Base-by-base conservation (phyloP, 73 alveolate species). In the Blepharisma japonicum region DNA sequence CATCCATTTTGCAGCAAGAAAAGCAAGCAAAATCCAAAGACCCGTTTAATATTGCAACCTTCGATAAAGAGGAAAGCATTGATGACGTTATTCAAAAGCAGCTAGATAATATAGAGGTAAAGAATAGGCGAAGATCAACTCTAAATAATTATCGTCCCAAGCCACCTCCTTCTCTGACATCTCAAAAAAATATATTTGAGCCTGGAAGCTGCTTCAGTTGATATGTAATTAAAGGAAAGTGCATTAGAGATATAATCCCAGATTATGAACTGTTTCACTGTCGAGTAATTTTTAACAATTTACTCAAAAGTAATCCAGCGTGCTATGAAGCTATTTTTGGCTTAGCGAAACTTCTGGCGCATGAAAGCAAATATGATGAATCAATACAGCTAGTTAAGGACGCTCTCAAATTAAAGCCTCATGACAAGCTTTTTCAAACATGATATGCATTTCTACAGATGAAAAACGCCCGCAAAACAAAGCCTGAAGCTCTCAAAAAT, bases 261-360 rank as follows among this genome's bases (percentile, higher is more conserved):
- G 74, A 61, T 61, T 25, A 61, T 61, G 74, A 61, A 5, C 2
- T 61, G 11, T n/a, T 61, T 5, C 47, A n/a, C 14, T 61, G 74
- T 5, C 14, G 23, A 0, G 74, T 2, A 25, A 61, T 61, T 61
- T 61, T 61, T 5, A 25, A 18, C 47, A 61, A 61, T 20, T 25
- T 32, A 32, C 42, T 32, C 42, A 32, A 32, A 32, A 32, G 42
- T 3, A 32, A 32, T 3, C 42, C 0, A 32, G 42, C 42, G 42
- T 32, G 42, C 42, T 32, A 61, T 25, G 74, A 61, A 25, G 23
- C 47, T 25, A 20, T 25, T 8, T 61, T 61, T 61, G 74, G 74
- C 11, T 25, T 61, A 39, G 74, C 49, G 5, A 61, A 39, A 25
- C 74, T 61, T 0, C 2, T 8, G 3, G 74, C 74, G 23, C 23